Evolutionary conservation across 2,329 filamentous ascomycete genomes (phyloP), one percentile per base, ranked within the genome.

Genomic region (Xylariaceae sp.): DNA sequence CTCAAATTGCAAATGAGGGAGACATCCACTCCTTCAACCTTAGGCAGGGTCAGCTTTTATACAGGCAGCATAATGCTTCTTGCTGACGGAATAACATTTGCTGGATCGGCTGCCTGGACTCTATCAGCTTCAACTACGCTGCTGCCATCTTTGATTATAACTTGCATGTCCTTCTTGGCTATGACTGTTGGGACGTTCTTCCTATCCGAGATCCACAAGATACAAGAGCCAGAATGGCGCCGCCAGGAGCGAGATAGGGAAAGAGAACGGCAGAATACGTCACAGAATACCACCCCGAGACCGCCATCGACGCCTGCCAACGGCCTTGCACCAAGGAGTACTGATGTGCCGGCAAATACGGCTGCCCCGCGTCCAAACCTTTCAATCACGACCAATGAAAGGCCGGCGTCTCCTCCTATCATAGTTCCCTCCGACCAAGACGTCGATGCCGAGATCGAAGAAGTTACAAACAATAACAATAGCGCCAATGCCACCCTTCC

Each of bases 351-450:
- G 12, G 42, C 58, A 37, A 49, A 49, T 12, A 45, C 45, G 29
- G 43, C 60, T 18, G 49, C 51, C 15, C 12, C 47, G n/a, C 49
- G 51, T n/a, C 51, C 47, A 22, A 47, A 41, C 33, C 48, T 50
- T 9, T 51, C 17, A 56, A 50, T 42, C 39, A 50, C 19, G 38
- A 53, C 45, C 37, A 54, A 26, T 38, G 28, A 12, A 15, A 54
- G 34, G 49, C 45, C 48, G 26, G 45, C 57, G 24, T 61, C 63
- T 31, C 62, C 63, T 9, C 75, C 78, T 6, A 68, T 83, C 39
- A 80, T 83, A 19, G 65, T 83, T 16, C 79, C 81, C 1, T 80
- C 76, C 1, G 80, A 83, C 52, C 79, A 83, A 54, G 79, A 83
- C 47, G 64, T 82, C 30, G 76, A 79, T 49, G 76, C 78, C 17